Conservation (phyloP, 2,329 filamentous ascomycete species). For the Penicillium sp. region DNA sequence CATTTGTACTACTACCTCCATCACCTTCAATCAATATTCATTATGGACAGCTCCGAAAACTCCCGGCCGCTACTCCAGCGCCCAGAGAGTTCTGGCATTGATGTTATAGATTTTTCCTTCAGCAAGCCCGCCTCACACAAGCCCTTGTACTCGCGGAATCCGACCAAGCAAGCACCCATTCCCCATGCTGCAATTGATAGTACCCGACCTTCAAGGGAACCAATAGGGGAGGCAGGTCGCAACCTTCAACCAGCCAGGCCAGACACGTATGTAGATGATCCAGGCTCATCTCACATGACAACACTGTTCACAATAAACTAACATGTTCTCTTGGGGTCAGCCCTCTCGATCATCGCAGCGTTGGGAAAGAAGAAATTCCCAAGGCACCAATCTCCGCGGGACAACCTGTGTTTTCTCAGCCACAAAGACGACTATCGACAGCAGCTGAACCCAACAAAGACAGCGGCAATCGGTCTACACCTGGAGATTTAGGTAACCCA, state of each 20-base stretch:
- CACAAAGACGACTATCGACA: background rate
- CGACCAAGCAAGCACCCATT: slow-evolving; percentile 8
- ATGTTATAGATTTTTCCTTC: slow-evolving; percentile 34
- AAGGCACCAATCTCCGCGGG: background rate
- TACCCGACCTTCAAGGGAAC: background rate
- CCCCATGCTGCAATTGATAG: background rate
- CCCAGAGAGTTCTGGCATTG: slow-evolving; percentile 30
- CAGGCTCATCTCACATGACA: background rate
- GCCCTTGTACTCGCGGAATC: slow-evolving; percentile 22
- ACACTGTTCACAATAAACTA: background rate
- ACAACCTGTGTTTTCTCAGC: background rate
- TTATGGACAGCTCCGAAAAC: background rate
- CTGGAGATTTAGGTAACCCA: background rate
- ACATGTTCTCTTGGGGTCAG: background rate
- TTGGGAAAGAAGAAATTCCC: background rate
- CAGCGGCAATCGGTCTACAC: background rate
- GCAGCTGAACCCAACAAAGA: background rate
- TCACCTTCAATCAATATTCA: background rate
- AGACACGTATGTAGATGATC: slow-evolving; percentile 1
- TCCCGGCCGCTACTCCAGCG: slow-evolving; percentile 27
- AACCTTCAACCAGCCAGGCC: background rate
- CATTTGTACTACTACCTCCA: too few species aligned
- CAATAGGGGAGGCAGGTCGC: too few species aligned
- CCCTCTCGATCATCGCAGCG: background rate
- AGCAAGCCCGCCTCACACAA: slow-evolving; percentile 29